phyloP scores from a whole-genome alignment of 2,329 filamentous ascomycete genomes.

The Ophiostoma sp. region DNA sequence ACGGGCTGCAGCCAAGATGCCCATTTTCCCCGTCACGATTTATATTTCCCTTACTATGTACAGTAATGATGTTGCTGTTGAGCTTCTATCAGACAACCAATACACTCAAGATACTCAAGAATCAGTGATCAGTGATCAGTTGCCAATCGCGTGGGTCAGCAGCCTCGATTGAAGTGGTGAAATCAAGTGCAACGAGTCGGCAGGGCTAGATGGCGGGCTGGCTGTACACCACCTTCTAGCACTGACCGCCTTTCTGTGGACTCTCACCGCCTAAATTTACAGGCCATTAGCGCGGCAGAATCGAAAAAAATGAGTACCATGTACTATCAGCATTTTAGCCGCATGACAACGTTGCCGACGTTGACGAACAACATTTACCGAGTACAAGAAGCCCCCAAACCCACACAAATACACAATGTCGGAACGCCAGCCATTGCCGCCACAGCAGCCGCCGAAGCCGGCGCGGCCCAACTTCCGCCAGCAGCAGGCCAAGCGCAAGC shows the following conservation, averaged over 20 bases:
- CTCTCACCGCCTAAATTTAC: constrained; percentile 13
- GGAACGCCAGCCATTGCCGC: constrained; percentile 19
- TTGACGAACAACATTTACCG: not conserved
- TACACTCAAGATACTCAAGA: no score
- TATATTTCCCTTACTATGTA: not conserved
- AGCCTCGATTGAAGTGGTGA: not conserved
- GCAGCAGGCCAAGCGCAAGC: constrained; percentile 23
- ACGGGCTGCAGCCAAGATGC: not conserved
- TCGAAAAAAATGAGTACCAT: constrained; percentile 13
- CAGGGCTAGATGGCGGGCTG: not conserved
- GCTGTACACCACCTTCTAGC: not conserved
- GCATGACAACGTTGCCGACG: not conserved
- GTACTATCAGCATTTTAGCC: not conserved
- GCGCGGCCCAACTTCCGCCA: constrained; percentile 15
- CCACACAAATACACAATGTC: constrained; percentile 18
- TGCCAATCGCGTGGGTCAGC: not conserved
- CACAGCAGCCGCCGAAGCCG: constrained; percentile 20
- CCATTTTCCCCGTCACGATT: not conserved
- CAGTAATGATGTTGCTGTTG: not conserved
- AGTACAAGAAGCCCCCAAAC: no score
- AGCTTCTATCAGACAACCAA: not conserved
- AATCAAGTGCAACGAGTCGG: not conserved
- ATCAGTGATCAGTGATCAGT: not conserved
- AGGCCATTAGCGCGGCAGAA: constrained; percentile 19
- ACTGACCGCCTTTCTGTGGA: constrained; percentile 16